A percentile compares a stretch with the other conserved stretches of the same genome.
Conservation (phyloP, 1,284 basidiomycete species). For the Ustilago esculenta region DNA sequence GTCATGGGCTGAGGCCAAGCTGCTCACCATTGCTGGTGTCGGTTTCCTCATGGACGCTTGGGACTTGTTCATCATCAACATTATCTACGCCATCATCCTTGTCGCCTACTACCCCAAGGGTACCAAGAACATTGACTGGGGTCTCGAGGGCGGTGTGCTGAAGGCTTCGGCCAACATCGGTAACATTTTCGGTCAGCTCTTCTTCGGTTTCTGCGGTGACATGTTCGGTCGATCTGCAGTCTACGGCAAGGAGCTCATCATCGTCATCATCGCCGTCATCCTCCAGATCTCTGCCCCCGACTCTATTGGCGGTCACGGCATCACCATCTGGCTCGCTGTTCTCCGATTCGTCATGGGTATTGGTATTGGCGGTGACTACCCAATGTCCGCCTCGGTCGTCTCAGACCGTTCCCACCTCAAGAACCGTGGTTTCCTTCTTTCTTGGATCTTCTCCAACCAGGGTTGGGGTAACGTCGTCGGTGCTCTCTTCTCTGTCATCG, state of each 20-base stretch:
- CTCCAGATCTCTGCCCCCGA: constrained; percentile 63
- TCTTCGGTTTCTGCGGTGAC: constrained; percentile 64
- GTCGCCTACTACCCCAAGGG: constrained; percentile 54
- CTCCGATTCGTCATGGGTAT: constrained; percentile 63
- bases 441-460: constrained; percentile 69
- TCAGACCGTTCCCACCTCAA: constrained; percentile 57
- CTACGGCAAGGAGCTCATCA: constrained; percentile 63
- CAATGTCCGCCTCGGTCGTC: constrained; percentile 72
- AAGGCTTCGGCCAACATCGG: constrained; percentile 64
- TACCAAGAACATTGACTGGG: constrained; percentile 61
- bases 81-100: constrained; percentile 62
- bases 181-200: constrained; percentile 61
- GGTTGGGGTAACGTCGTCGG: constrained; percentile 66
- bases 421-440: constrained; percentile 59
- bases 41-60: constrained; percentile 65
- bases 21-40: constrained; percentile 62
- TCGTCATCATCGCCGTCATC: constrained; percentile 61
- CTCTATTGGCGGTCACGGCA: constrained; percentile 54
- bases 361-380: constrained; percentile 82
- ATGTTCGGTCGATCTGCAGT: constrained; percentile 62
- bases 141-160: constrained; percentile 63
- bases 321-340: constrained; percentile 61
- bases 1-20: constrained; percentile 60
- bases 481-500: constrained; percentile 76
- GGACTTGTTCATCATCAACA: constrained; percentile 65